phyloP scores from a whole-genome alignment of 345 rosid species.

The Brassica napus region DNA sequence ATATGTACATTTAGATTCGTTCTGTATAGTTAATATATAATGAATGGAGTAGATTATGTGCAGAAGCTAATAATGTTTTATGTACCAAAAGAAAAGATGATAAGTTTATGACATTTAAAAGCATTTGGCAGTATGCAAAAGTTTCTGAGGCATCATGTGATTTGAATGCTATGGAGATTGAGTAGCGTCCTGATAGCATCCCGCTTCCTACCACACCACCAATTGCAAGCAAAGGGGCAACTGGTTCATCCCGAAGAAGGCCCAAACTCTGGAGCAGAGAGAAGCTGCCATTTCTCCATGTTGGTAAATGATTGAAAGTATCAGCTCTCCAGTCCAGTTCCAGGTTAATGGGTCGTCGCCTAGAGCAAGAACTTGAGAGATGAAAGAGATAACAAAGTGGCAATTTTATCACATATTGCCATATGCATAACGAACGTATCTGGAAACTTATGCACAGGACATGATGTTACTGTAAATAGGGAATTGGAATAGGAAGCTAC shows the following conservation, averaged over 20 bases:
- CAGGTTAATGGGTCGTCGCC: background rate
- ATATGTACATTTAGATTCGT: background rate
- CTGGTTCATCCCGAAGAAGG: no score
- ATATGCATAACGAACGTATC: background rate
- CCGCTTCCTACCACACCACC: background rate
- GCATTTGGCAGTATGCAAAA: background rate
- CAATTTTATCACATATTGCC: background rate
- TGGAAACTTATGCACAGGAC: background rate
- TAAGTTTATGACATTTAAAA: background rate
- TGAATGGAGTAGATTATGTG: background rate
- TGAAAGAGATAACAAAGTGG: background rate
- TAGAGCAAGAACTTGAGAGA: background rate
- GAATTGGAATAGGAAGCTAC: background rate
- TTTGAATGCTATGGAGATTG: background rate
- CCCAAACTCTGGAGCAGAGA: no score
- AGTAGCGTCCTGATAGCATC: background rate
- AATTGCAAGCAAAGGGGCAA: no score
- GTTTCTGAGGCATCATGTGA: background rate
- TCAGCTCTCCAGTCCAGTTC: background rate
- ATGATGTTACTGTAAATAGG: background rate
- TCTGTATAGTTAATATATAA: background rate
- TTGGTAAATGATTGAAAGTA: background rate
- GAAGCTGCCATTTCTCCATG: background rate
- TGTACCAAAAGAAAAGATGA: background rate
- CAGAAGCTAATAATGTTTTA: background rate